Base-by-base conservation (phyloP, 192 early-diverging fungal genomes). In the Oehlia diaphana region DNA sequence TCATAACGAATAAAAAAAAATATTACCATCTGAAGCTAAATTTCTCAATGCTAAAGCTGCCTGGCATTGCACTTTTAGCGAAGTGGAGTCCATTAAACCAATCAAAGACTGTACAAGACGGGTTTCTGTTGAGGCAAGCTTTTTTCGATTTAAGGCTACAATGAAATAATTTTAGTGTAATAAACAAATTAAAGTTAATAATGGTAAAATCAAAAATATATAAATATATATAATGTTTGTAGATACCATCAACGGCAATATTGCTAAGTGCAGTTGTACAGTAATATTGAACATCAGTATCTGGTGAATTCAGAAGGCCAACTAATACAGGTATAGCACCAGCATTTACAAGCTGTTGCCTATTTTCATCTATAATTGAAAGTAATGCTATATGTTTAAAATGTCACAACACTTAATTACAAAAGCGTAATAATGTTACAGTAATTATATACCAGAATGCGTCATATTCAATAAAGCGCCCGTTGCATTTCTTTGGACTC, bases 401-500 rank as follows among this genome's bases (percentile, higher is more conserved):
- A 0, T 8, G 0, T 42, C 6, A 42, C 35, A 42, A 42, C 5
- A 42, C 5, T 42, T 37, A 5, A 37, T 37, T 37, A 37, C 6
- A 37, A 37, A 37, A 42, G 7, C 39, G 7, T 42, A 42, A 8
- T 8, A 42, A 7, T 42, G 39, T 42, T 7, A 42, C 0, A 42
- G 58, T 61, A 49, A 66, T 85, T 74, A 58, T 10, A 67, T 87
- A 84, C 83, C 83, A 16, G 93, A 92, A 83, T 97, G 95, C 23
- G 96, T 97, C 94, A 97, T 95, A 84, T 97, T 97, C 68, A 97
- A 86, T 69, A 97, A 84, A 33, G 96, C 96, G 26, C 96, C 96
- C 10, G 94, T 94, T 1, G 96, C 95, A 80, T 97, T 97, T 61
- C 96, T 87, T 85, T 95, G 93, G 10, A 97, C 95, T 6, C 95